Evolutionary conservation across 164 flowering plant genomes (phyloP).

Genomic region (Vitis cinerea): DNA sequence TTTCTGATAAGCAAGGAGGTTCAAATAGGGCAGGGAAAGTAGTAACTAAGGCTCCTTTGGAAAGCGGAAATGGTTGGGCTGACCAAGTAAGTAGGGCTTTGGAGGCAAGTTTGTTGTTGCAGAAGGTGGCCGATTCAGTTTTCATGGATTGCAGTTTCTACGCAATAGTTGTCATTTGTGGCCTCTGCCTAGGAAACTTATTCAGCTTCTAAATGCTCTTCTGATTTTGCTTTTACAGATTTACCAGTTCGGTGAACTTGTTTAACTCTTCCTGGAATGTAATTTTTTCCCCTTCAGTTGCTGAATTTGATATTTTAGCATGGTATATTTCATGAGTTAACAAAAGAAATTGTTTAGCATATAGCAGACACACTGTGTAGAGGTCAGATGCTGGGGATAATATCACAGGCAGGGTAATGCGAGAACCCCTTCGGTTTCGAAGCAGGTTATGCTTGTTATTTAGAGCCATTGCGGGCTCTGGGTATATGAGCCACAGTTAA

Average conservation of each 20-base stretch:
- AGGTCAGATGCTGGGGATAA: no score
- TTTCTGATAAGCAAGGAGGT: slow-evolving; percentile 22
- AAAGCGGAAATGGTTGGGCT: slow-evolving; percentile 31
- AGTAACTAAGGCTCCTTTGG: slow-evolving; percentile 14
- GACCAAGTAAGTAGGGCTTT: slow-evolving; percentile 46
- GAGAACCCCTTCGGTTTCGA: no score
- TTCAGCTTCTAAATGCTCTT: slow-evolving; percentile 8
- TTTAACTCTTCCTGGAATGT: background rate
- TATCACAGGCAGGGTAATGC: no score
- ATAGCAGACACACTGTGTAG: no score
- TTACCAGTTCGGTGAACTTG: background rate
- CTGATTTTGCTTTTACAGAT: background rate
- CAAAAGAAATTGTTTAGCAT: no score
- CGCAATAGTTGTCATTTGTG: slow-evolving; percentile 52
- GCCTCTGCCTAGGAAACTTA: slow-evolving; percentile 37
- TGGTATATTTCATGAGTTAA: background rate
- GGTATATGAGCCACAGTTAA: no score
- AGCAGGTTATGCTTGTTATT: no score
- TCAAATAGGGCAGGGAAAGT: slow-evolving; percentile 4
- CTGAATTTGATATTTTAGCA: background rate
- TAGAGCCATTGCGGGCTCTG: no score
- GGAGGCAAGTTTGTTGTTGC: slow-evolving; percentile 50
- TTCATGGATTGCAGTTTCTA: slow-evolving; percentile 75
- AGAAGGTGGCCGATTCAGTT: slow-evolving; percentile 44
- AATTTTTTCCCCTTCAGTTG: background rate